Evolutionary conservation across 306 rosid species (phyloP).

Genomic region (Cucurbita argyrosperma): DNA sequence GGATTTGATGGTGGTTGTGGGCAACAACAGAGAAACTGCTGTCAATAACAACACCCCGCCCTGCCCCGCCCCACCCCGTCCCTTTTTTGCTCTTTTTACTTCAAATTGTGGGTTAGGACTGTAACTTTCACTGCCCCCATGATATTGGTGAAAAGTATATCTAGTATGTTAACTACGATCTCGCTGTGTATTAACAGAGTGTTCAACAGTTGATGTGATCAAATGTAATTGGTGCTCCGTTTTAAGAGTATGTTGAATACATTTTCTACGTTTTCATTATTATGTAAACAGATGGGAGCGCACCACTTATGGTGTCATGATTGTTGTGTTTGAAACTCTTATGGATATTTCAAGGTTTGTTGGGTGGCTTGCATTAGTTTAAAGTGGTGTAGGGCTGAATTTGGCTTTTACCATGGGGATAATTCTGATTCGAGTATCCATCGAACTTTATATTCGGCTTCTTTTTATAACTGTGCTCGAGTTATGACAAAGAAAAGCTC

Average conservation of each 20-base stretch:
- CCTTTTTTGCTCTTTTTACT: neutral
- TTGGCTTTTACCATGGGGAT: neutral
- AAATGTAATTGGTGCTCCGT: neutral
- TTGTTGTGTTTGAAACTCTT: neutral
- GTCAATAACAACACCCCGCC: neutral
- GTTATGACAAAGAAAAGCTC: too few relatives aligned
- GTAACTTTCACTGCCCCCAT: neutral
- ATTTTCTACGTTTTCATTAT: too few relatives aligned
- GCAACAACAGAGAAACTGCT: neutral
- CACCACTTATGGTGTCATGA: neutral
- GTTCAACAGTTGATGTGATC: neutral
- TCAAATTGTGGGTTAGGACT: neutral
- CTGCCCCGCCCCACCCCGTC: too few relatives aligned
- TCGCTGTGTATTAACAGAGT: neutral
- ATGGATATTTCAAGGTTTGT: neutral
- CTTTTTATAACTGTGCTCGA: neutral
- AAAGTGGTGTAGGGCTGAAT: neutral
- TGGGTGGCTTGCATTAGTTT: neutral
- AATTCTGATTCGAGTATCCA: neutral
- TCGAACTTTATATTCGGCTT: neutral
- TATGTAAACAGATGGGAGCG: neutral
- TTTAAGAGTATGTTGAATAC: neutral
- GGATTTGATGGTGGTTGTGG: neutral
- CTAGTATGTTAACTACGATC: neutral
- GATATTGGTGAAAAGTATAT: slow-evolving; percentile 2